Base-by-base conservation (phyloP, 208 protist genomes). In the Lotmaria passim region DNA sequence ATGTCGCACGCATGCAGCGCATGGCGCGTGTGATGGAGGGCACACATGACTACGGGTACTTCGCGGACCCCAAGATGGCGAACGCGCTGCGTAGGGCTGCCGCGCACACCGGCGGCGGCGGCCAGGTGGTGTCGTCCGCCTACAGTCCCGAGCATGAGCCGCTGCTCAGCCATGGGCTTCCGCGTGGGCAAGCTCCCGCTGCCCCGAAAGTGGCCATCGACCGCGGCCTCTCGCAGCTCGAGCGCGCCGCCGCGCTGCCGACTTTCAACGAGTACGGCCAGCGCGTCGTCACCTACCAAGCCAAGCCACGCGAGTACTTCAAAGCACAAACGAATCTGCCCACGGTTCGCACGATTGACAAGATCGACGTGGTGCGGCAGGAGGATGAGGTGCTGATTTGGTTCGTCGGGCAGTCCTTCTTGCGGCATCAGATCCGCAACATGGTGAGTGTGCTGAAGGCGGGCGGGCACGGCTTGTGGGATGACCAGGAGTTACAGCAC, bases 371-470 rank as follows among this genome's bases (percentile, higher is more conserved):
- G 7, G 80, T 92, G 57, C 87, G 92, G 21, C 92, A 96, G 57
- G 92, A 94, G 15, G 92, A 96, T 53, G 92, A 96, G 57, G 83
- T 96, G 6, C 69, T 95, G 0, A 77, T 96, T 21, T 96, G 92
- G 89, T 94, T 93, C 70, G 83, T 93, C 2, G 91, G 88, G 23
- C 62, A 84, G 51, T 93, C 87, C 10, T 96, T 96, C 50, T 71
- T 96, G 36, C 82, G 91, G 14, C 89, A 94, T 59, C 91, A 96
- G 66, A 94, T 96, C 28, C 89, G 91, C 19, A 87, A 93, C 66
- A 93, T 94, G 86, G 91, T 94, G 63, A 85, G 82, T 41, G 83
- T 92, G 38, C 82, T 96, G 48, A 90, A 93, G 73, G 89, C 87
- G 0, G 73, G 56, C 5, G 91, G 91, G 0, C 78, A 93, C 34